phyloP scores from a whole-genome alignment of 495 filamentous ascomycete genomes.

The Aspergillus taichungensis region DNA sequence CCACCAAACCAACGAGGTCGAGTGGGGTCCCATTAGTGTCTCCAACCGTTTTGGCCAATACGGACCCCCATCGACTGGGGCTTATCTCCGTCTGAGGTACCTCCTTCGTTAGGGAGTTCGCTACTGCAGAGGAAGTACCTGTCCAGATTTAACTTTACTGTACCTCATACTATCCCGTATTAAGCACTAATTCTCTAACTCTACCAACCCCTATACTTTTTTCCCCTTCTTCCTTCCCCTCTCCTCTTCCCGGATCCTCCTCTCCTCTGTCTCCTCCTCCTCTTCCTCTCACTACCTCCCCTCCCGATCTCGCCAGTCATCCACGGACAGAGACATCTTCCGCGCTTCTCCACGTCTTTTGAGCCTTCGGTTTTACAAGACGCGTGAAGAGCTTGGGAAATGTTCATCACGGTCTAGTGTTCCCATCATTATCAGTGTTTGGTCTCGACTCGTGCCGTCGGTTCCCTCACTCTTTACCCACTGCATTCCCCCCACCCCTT shows the following conservation, averaged over 20 bases:
- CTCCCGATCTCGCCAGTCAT: constrained; percentile 6
- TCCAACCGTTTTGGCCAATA: too few species aligned
- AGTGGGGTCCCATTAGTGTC: too few species aligned
- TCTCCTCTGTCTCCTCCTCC: constrained; percentile 6
- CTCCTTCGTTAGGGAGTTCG: too few species aligned
- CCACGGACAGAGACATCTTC: constrained; percentile 3
- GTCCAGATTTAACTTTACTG: not conserved
- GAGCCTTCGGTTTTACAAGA: not conserved
- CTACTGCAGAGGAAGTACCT: too few species aligned
- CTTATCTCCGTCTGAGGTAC: too few species aligned
- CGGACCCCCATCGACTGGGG: too few species aligned
- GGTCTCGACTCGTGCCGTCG: not conserved
- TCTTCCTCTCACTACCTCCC: constrained; percentile 6
- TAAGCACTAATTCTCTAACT: too few species aligned
- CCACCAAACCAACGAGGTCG: too few species aligned
- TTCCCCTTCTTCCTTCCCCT: not conserved
- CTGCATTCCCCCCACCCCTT: not conserved
- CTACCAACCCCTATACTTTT: constrained; percentile 4
- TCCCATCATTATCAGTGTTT: not conserved
- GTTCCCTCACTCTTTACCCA: not conserved
- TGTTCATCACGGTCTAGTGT: constrained; percentile 10
- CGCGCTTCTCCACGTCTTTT: constrained; percentile 3
- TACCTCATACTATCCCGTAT: constrained; percentile 1
- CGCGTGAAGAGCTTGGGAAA: constrained; percentile 11
- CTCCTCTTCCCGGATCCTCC: constrained; percentile 2